Base-by-base conservation (phyloP, 2,329 filamentous ascomycete genomes). In the Sporothrix luriei region DNA sequence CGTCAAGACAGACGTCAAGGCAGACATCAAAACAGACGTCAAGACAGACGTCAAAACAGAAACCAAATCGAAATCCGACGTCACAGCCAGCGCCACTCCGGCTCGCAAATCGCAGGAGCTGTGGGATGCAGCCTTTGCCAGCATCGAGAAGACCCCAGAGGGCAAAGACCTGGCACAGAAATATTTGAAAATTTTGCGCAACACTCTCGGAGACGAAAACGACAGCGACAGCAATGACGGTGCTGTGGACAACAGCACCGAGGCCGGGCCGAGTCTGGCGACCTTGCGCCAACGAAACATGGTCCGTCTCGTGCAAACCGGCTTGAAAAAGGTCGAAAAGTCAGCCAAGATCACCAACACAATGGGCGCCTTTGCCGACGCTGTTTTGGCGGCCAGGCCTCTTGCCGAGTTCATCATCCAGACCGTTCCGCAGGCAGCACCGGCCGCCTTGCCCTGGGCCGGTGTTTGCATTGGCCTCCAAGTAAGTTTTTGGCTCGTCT, bases 371-470 rank as follows among this genome's bases (percentile, higher is more conserved):
- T 72, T 67, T n/a, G 70, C 77, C 29, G 67, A 76, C 40, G 70
- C 72, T 6, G 54, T 78, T 19, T 68, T 75, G 7, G 66, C 72
- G 0, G 70, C 76, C 13, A 78, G 74, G 59, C 73, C 71, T 6
- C 70, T 78, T 5, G 70, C 78, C 0, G 69, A 73, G 48, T 74
- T 73, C 11, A 76, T 74, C 1, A 43, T 81, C 14, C 65, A 77
- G 59, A 71, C 73, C 16, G 70, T 75, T 4, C 78, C 78, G 0
- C 71, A 79, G 71, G 51, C 66, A 10, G 52, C 66, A 33, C 66
- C 66, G 1, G 79, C 79, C 24, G 78, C 78, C 2, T 68, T 81
- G 65, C 75, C 79, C 19, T 82, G 78, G 80, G 75, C 75, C 7
- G 77, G 78, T 19, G 74, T 80, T 46, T 79, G 75, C 69, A 66